Percentiles rank a stretch among this genome's conserved stretches.
Evolutionary conservation across 768 basidiomycete species (phyloP).

Genomic region (Macrolepiota albuminosa): DNA sequence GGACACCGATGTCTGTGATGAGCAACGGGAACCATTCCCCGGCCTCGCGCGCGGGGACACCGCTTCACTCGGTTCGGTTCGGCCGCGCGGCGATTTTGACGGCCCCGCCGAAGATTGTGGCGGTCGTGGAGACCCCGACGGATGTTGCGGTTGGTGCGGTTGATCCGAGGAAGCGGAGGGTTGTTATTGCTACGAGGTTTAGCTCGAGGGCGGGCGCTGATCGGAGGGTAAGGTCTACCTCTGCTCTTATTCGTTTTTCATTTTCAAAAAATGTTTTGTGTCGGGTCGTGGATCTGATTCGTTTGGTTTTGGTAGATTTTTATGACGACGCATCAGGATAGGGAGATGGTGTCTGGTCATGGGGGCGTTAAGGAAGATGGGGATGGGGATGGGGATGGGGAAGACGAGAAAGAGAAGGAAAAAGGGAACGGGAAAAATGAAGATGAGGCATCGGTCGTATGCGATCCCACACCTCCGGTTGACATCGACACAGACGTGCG

Average conservation of each 20-base stretch:
- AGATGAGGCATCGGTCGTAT: conserved; percentile 12
- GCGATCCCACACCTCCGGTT: conserved; percentile 29
- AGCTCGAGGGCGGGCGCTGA: conserved; percentile 80
- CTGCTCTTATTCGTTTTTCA: background rate
- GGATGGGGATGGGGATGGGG: conserved; percentile 20
- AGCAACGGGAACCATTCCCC: conserved; percentile 25
- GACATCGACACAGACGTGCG: conserved; percentile 64
- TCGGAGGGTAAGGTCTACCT: conserved; percentile 58
- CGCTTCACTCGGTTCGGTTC: conserved; percentile 22
- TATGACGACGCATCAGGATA: conserved; percentile 77
- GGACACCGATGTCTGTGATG: background rate
- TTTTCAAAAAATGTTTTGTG: background rate
- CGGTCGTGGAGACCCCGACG: conserved; percentile 62
- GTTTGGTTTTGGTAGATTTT: conserved; percentile 48
- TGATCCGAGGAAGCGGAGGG: conserved; percentile 76
- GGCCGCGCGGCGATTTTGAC: conserved; percentile 67
- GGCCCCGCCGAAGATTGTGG: conserved; percentile 79
- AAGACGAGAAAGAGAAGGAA: conserved; percentile 13
- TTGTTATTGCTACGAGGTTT: conserved; percentile 85
- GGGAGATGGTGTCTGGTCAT: conserved; percentile 24
- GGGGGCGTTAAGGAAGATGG: conserved; percentile 20
- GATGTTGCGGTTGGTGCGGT: conserved; percentile 61
- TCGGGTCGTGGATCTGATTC: background rate
- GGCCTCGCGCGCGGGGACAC: conserved; percentile 38
- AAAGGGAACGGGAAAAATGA: conserved; percentile 10